Evolutionary conservation across 2,329 filamentous ascomycete genomes (phyloP).

Genomic region (Pezicula rhizophila): DNA sequence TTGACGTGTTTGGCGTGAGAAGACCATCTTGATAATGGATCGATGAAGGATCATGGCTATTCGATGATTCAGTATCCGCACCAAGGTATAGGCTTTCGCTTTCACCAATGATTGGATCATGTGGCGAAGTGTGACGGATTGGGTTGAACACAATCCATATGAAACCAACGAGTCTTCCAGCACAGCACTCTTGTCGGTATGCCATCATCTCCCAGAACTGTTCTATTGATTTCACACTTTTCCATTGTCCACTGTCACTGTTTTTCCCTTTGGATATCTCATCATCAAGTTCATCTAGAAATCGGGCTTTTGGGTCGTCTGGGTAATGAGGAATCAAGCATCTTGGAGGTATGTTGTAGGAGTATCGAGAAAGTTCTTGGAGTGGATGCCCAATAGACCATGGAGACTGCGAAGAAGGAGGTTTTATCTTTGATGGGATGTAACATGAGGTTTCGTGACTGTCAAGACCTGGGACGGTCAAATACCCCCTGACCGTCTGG

Average conservation of each 20-base stretch:
- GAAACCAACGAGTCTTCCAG: constrained; percentile 87
- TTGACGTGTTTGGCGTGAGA: constrained; percentile 16
- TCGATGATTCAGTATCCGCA: neutral
- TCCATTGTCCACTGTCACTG: constrained; percentile 66
- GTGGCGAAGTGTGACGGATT: constrained; percentile 9
- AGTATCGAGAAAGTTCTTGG: constrained; percentile 55
- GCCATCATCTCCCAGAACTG: constrained; percentile 99
- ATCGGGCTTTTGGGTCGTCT: constrained; percentile 91
- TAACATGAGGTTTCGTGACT: constrained; percentile 73
- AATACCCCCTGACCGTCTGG: constrained; percentile 62
- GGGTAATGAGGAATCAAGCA: constrained; percentile 87
- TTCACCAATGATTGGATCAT: constrained; percentile 8
- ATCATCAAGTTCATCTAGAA: constrained; percentile 81
- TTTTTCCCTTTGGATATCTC: constrained; percentile 58
- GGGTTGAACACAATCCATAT: constrained; percentile 77
- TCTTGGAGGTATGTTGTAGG: constrained; percentile 64
- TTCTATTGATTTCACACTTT: constrained; percentile 74
- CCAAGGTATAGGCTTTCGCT: constrained; percentile 6
- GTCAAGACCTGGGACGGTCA: constrained; percentile 84
- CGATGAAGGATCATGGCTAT: neutral
- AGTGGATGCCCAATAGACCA: constrained; percentile 72
- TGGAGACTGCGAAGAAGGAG: constrained; percentile 31
- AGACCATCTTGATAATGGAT: constrained; percentile 14
- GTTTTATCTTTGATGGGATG: constrained; percentile 50
- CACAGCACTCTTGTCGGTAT: constrained; percentile 90